A percentile compares a stretch with the other conserved stretches of the same genome.
Evolutionary conservation across 306 rosid species (phyloP).

Genomic region (Rosa rugosa): DNA sequence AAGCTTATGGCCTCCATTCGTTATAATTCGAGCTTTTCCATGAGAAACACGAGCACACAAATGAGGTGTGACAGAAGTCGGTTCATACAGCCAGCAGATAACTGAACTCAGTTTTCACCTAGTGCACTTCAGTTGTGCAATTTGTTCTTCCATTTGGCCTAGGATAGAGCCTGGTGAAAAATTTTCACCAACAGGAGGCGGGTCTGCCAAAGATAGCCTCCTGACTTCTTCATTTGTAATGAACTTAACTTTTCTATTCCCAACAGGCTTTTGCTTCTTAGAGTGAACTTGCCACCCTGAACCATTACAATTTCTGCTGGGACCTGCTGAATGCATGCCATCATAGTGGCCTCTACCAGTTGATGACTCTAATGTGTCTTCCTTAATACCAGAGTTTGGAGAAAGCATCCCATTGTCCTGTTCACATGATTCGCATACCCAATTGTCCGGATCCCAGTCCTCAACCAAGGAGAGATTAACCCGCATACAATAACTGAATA

Average conservation of each 20-base stretch:
- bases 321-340: neutral
- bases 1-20: neutral
- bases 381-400: conserved; percentile 7
- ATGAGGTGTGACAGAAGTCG: no score
- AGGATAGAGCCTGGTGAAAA: no score
- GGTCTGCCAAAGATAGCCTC: no score
- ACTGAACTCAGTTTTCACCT: no score
- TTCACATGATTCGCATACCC: conserved; percentile 64
- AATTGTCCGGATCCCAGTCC: conserved; percentile 27
- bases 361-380: neutral
- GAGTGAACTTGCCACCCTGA: conserved; percentile 15
- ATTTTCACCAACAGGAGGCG: no score
- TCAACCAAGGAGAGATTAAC: neutral
- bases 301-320: conserved; percentile 9
- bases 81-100: no score
- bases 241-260: conserved; percentile 40
- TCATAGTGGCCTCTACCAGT: neutral
- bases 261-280: conserved; percentile 23
- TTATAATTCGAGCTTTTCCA: no score
- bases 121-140: no score
- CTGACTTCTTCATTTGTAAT: conserved; percentile 53
- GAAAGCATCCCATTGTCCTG: neutral
- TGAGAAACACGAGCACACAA: no score
- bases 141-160: no score
- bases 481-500: conserved; percentile 66